A percentile compares a stretch with the other conserved stretches of the same genome.
phyloP scores from a whole-genome alignment of 1,139 yeast genomes.

The Petasospora fabianii region DNA sequence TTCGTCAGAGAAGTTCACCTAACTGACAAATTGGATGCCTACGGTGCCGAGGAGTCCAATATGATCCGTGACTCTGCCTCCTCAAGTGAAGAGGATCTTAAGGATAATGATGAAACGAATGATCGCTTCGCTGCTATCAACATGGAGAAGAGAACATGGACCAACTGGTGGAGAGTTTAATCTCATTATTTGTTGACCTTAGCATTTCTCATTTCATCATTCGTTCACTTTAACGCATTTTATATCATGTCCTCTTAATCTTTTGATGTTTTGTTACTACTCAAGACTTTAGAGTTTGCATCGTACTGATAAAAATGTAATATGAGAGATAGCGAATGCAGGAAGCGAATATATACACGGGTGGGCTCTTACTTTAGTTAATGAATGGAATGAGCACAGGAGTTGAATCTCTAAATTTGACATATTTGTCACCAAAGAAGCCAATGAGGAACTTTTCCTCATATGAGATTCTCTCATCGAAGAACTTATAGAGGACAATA shows the following conservation, averaged over 20 bases:
- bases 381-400: slow-evolving; percentile 66
- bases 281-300: no score
- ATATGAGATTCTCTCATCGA: slow-evolving; percentile 55
- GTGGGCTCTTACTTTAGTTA: no score
- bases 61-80: slow-evolving; percentile 4
- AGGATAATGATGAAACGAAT: background rate
- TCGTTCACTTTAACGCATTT: no score
- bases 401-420: slow-evolving; percentile 45
- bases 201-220: no score
- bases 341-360: no score
- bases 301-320: no score
- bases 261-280: no score
- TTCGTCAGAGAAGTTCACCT: slow-evolving; percentile 25
- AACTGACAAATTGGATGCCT: slow-evolving; percentile 17
- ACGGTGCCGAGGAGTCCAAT: slow-evolving; percentile 13
- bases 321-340: no score
- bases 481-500: slow-evolving; percentile 59
- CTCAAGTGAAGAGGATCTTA: background rate
- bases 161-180: slow-evolving; percentile 18
- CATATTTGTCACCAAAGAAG: slow-evolving; percentile 71
- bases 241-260: no score
- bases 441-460: slow-evolving; percentile 64
- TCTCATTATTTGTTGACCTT: no score
- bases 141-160: slow-evolving; percentile 20
- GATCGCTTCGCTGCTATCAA: background rate